Conservation (phyloP, 2,329 filamentous ascomycete genomes). For the Claviceps spartinae region DNA sequence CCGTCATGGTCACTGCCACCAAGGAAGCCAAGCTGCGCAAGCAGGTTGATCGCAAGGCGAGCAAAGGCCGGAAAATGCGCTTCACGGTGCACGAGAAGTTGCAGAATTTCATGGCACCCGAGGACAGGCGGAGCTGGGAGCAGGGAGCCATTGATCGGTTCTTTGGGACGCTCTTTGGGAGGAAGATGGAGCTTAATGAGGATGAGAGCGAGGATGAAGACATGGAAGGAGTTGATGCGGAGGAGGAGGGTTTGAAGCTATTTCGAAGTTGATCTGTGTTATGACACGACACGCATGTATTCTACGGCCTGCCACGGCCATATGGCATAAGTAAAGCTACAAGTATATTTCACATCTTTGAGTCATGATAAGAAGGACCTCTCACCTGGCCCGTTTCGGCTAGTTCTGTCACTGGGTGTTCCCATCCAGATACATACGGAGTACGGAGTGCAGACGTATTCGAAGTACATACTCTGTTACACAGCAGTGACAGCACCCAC, state of each 20-base stretch:
- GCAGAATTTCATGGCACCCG: conserved; percentile 94
- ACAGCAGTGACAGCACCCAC: too few species aligned
- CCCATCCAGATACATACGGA: too few species aligned
- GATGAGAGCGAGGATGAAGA: conserved; percentile 30
- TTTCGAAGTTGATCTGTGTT: conserved; percentile 26
- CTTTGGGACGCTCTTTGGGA: conserved; percentile 62
- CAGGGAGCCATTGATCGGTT: conserved; percentile 64
- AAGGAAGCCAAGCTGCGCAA: conserved; percentile 71
- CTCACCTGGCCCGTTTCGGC: too few species aligned
- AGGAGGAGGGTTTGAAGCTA: conserved; percentile 39
- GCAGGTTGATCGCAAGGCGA: conserved; percentile 82
- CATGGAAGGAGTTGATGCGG: conserved; percentile 37
- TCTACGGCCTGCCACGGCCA: neutral
- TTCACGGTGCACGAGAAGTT: conserved; percentile 95
- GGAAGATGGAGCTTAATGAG: conserved; percentile 53
- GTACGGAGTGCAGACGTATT: too few species aligned
- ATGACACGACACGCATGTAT: neutral
- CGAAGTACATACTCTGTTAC: too few species aligned
- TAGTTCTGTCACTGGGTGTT: too few species aligned
- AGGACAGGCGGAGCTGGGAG: conserved; percentile 71
- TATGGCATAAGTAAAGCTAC: too few species aligned
- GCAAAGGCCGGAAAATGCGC: conserved; percentile 85
- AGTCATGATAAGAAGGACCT: too few species aligned
- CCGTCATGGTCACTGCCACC: conserved; percentile 51
- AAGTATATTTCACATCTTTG: too few species aligned